Evolutionary conservation across 371 early-diverging fungal species (phyloP).

Genomic region (Funneliformis caledonium): DNA sequence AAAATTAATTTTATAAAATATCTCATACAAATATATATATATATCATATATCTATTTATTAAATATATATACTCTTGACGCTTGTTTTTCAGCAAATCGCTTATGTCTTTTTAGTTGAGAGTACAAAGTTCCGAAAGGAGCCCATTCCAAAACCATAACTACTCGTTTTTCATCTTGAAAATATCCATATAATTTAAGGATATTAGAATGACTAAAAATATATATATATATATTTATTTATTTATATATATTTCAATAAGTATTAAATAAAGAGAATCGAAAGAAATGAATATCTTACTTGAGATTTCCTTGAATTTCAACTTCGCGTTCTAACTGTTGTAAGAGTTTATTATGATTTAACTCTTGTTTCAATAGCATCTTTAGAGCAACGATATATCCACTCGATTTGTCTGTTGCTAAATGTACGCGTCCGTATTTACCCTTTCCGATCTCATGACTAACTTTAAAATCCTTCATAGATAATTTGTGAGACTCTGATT

Average conservation of each 20-base stretch:
- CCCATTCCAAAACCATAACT: conserved; percentile 96
- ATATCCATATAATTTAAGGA: conserved; percentile 96
- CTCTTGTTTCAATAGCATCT: conserved; percentile 77
- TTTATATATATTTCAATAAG: background rate
- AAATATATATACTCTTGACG: conserved; percentile 66
- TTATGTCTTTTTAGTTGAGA: conserved; percentile 69
- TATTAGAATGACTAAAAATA: conserved; percentile 91
- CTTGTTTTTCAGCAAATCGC: conserved; percentile 76
- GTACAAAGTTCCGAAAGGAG: conserved; percentile 93
- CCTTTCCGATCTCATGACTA: conserved; percentile 92
- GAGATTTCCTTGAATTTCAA: conserved; percentile 83
- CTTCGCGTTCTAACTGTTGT: conserved; percentile 91
- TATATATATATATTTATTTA: conserved; percentile 72
- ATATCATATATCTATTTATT: background rate
- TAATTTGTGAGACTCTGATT: background rate
- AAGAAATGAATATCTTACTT: background rate
- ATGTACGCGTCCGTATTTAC: conserved; percentile 98
- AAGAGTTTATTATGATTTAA: conserved; percentile 75
- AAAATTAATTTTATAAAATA: too few species aligned
- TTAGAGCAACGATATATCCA: conserved; percentile 91
- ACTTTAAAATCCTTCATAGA: conserved; percentile 88
- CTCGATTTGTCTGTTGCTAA: conserved; percentile 87
- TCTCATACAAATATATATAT: background rate
- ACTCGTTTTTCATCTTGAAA: conserved; percentile 94
- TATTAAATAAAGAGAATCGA: background rate